phyloP scores from a whole-genome alignment of 176 grass and related monocot genomes.

The Musa acuminata region DNA sequence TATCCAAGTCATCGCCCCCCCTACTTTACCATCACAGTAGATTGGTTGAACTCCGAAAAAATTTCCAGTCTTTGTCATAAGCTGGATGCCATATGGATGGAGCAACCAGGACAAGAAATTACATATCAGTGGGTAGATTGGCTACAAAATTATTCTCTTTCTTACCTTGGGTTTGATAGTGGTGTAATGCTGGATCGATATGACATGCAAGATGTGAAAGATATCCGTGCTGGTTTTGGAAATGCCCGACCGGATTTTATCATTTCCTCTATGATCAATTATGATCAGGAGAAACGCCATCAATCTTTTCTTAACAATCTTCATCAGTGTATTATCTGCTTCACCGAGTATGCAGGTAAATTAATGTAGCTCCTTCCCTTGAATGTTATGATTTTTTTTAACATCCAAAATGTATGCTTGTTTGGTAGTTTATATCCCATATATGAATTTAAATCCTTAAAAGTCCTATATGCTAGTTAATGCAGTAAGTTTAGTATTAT shows the following conservation, averaged over 20 bases:
- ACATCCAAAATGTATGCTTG: neutral
- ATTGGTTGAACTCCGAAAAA: slow-evolving; percentile 43
- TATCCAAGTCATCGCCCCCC: slow-evolving; percentile 40
- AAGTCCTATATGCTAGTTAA: too few species aligned
- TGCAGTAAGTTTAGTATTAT: too few species aligned
- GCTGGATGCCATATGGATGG: slow-evolving; percentile 45
- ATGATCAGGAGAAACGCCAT: slow-evolving; percentile 35
- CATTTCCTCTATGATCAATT: slow-evolving; percentile 67
- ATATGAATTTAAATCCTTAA: too few species aligned
- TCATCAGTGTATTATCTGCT: slow-evolving; percentile 63
- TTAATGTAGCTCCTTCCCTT: neutral
- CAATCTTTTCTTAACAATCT: slow-evolving; percentile 56
- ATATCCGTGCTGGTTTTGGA: slow-evolving; percentile 35
- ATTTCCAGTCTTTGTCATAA: slow-evolving; percentile 39
- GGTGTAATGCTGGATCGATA: slow-evolving; percentile 41
- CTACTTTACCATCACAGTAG: slow-evolving; percentile 32
- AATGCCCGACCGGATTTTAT: slow-evolving; percentile 31
- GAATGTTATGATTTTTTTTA: slow-evolving; percentile 3
- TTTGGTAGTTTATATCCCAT: too few species aligned
- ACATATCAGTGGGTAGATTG: slow-evolving; percentile 52
- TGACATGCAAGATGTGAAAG: slow-evolving; percentile 17
- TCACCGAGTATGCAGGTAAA: slow-evolving; percentile 45
- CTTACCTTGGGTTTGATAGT: slow-evolving; percentile 35
- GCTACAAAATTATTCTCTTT: slow-evolving; percentile 28
- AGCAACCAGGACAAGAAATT: slow-evolving; percentile 40